Conservation (phyloP, 805 yeast species). For the Kazachstania kunashirensis region DNA sequence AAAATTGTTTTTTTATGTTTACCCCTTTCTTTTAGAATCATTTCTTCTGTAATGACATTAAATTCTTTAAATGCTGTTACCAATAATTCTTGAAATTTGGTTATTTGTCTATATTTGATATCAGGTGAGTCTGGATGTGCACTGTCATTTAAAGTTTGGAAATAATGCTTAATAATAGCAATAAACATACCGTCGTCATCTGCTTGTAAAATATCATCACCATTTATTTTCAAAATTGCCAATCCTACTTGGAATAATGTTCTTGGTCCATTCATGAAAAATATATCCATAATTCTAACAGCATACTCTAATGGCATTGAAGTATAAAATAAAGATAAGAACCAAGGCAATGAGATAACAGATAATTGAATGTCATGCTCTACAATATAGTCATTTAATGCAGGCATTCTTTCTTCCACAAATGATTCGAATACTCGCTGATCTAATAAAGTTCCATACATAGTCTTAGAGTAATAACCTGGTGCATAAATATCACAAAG, state of each 20-base stretch:
- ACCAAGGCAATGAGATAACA: conserved; percentile 94
- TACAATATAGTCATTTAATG: conserved; percentile 72
- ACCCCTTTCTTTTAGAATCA: conserved; percentile 57
- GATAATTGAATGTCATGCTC: conserved; percentile 81
- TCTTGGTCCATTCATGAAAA: conserved; percentile 81
- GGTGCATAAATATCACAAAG: conserved; percentile 82
- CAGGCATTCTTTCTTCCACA: conserved; percentile 83
- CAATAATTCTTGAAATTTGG: conserved; percentile 80
- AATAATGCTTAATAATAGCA: conserved; percentile 73
- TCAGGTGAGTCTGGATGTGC: conserved; percentile 67
- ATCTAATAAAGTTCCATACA: conserved; percentile 93
- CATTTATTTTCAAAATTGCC: conserved; percentile 82
- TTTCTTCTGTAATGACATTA: conserved; percentile 63
- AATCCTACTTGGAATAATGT: conserved; percentile 87
- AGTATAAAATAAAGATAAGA: conserved; percentile 76
- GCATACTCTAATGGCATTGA: conserved; percentile 94
- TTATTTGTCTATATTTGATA: conserved; percentile 52
- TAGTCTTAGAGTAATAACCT: conserved; percentile 91
- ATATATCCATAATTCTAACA: conserved; percentile 80
- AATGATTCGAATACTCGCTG: conserved; percentile 88
- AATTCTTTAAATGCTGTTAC: conserved; percentile 92
- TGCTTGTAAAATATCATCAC: conserved; percentile 67
- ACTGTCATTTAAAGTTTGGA: conserved; percentile 62
- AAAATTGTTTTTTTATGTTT: conserved; percentile 68
- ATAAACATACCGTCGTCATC: conserved; percentile 92